Evolutionary conservation across 2,329 filamentous ascomycete species (phyloP).

Genomic region (Helminthosporium solani): DNA sequence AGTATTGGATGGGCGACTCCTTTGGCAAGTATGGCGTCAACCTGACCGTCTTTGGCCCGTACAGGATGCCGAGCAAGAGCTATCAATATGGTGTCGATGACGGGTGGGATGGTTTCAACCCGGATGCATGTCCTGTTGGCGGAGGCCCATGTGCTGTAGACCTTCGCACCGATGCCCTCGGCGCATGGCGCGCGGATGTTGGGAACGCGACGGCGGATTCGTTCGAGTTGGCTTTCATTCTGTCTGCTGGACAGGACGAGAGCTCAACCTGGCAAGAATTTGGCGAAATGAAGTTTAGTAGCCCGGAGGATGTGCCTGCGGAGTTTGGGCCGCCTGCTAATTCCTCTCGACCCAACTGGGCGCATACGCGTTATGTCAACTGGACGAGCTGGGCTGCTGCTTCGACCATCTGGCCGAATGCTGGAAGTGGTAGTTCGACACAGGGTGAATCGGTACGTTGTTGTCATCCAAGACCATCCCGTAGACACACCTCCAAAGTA

Average conservation of each 20-base stretch:
- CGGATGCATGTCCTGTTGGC: constrained; percentile 49
- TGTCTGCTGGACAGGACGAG: constrained; percentile 58
- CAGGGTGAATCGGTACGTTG: constrained; percentile 50
- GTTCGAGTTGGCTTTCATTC: constrained; percentile 56
- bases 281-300: constrained; percentile 55
- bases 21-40: constrained; percentile 56
- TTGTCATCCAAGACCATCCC: too few species aligned
- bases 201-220: constrained; percentile 51
- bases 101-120: constrained; percentile 47
- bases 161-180: constrained; percentile 52
- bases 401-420: constrained; percentile 56
- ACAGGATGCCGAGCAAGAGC: constrained; percentile 49
- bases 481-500: too few species aligned
- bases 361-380: constrained; percentile 53
- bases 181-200: constrained; percentile 54
- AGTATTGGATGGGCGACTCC: constrained; percentile 61
- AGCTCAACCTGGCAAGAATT: constrained; percentile 60
- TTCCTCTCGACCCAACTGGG: constrained; percentile 48
- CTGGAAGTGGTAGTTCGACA: constrained; percentile 54
- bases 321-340: constrained; percentile 53
- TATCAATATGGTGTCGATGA: constrained; percentile 56
- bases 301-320: constrained; percentile 50
- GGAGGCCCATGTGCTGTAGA: constrained; percentile 49
- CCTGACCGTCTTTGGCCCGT: constrained; percentile 55
- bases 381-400: constrained; percentile 58